Conservation (phyloP, 495 filamentous ascomycete species). For the Hypoxylon crocopeplum region DNA sequence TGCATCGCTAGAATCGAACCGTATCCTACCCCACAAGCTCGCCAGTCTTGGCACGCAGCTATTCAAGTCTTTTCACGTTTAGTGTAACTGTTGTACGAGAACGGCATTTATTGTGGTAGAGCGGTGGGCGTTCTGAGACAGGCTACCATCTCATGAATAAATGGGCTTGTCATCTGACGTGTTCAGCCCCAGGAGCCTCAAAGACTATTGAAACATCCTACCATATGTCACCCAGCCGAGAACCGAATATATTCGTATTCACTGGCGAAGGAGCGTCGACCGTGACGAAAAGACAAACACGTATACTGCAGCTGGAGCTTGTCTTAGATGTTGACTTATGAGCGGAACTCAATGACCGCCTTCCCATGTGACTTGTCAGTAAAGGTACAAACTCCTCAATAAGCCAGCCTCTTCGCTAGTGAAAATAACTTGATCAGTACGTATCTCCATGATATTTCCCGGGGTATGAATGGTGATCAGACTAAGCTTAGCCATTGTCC, state of each 20-base stretch:
- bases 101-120: conserved; percentile 2
- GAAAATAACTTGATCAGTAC: too few species aligned
- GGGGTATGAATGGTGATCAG: too few species aligned
- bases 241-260: too few species aligned
- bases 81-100: conserved; percentile 23
- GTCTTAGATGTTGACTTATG: too few species aligned
- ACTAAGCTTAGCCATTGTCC: conserved; percentile 5
- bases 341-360: too few species aligned
- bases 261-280: not conserved
- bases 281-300: not conserved
- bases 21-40: not conserved
- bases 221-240: not conserved
- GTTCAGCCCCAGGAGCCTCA: conserved; percentile 22
- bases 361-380: too few species aligned
- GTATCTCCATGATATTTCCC: too few species aligned
- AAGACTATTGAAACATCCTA: conserved; percentile 18
- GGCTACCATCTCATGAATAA: not conserved
- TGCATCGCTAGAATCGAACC: not conserved
- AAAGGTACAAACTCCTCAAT: too few species aligned
- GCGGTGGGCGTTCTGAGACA: conserved; percentile 11
- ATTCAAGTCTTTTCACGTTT: not conserved
- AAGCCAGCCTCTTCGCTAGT: too few species aligned
- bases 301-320: too few species aligned
- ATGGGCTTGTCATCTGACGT: conserved; percentile 10
- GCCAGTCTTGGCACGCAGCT: not conserved